phyloP scores from a whole-genome alignment of 768 basidiomycete species.

The Lyophyllum decastes region DNA sequence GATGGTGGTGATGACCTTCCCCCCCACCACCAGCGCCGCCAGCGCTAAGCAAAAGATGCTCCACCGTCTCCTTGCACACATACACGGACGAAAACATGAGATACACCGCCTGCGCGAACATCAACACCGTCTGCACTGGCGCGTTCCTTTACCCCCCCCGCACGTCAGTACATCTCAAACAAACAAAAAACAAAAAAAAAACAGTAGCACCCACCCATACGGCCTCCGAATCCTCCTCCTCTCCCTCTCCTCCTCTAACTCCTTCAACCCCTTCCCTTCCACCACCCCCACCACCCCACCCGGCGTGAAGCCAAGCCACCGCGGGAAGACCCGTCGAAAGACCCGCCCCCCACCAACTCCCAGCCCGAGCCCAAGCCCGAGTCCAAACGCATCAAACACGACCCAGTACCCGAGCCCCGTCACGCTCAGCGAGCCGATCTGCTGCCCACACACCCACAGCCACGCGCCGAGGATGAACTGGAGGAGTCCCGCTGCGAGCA shows the following conservation, averaged over 20 bases:
- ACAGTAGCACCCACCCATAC: slow-evolving; percentile 27
- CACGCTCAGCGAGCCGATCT: slow-evolving; percentile 79
- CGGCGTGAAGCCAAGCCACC: too few species aligned
- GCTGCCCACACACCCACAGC: slow-evolving; percentile 90
- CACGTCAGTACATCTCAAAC: slow-evolving; percentile 4
- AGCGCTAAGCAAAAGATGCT: slow-evolving; percentile 81
- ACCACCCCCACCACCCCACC: too few species aligned
- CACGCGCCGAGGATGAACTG: slow-evolving; percentile 71
- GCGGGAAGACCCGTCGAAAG: too few species aligned
- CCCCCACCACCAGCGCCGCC: slow-evolving; percentile 24
- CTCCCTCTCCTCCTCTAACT: slow-evolving; percentile 18
- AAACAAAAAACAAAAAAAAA: not conserved
- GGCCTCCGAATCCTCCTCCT: slow-evolving; percentile 65
- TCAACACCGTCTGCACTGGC: slow-evolving; percentile 65
- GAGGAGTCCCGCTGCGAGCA: slow-evolving; percentile 24
- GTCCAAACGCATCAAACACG: slow-evolving; percentile 90
- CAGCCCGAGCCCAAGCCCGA: too few species aligned
- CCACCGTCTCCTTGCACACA: slow-evolving; percentile 95
- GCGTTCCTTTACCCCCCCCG: slow-evolving; percentile 46
- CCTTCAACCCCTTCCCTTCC: too few species aligned
- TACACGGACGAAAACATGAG: slow-evolving; percentile 94
- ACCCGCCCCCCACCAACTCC: too few species aligned
- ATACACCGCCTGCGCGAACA: slow-evolving; percentile 93
- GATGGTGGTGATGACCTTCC: slow-evolving; percentile 66
- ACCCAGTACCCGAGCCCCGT: slow-evolving; percentile 97